Percentiles rank a stretch among this genome's conserved stretches.
These are phyloP conservation scores for Fusarium acutatum DNA, from an alignment of 2,329 filamentous ascomycete species.

Conservation along the genomic window DNA sequence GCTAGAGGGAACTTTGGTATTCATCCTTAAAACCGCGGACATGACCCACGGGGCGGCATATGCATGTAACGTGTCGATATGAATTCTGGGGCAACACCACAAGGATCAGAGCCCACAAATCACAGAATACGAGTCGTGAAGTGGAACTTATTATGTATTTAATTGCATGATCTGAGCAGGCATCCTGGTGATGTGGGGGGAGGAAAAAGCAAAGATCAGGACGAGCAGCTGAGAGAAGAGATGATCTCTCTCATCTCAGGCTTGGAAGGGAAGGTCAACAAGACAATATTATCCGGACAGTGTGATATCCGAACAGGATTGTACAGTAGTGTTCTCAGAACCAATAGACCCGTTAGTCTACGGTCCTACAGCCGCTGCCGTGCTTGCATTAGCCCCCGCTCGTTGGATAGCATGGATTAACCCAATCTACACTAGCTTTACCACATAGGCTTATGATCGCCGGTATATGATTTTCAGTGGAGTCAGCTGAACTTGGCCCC, in stretches of 20 bases:
- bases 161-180: background rate
- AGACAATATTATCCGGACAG: background rate
- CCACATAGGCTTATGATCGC: background rate
- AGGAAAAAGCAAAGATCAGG: background rate
- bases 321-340: background rate
- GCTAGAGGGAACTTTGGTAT: background rate
- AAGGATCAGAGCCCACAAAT: no score
- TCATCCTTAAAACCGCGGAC: background rate
- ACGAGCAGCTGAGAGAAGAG: background rate
- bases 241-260: fast-evolving
- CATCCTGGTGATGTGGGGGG: background rate
- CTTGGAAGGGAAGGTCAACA: background rate
- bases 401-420: no score
- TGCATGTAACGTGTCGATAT: background rate
- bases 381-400: background rate
- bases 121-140: background rate
- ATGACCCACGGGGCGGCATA: background rate
- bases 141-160: background rate
- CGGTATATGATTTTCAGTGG: background rate
- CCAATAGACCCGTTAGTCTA: no score
- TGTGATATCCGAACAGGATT: no score
- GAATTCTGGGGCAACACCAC: background rate
- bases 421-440: background rate
- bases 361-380: background rate
- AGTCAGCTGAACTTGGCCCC: background rate